Conservation (phyloP, 1,284 basidiomycete genomes). For the Tremellales sp. region DNA sequence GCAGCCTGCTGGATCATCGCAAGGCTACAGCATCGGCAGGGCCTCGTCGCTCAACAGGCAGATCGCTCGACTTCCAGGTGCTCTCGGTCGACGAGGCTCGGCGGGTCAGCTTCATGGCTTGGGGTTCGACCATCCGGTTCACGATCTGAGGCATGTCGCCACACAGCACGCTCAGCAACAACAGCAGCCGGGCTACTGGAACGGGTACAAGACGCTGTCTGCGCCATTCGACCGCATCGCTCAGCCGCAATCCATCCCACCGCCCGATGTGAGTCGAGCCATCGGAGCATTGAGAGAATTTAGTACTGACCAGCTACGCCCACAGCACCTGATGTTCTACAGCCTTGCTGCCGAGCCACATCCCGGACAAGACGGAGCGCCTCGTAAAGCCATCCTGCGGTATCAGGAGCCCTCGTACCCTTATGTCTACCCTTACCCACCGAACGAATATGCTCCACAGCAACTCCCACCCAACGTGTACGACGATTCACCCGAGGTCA, state of each 20-base stretch:
- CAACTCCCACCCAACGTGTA: too few species aligned
- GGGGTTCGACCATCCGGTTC: slow-evolving; percentile 9
- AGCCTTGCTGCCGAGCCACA: slow-evolving; percentile 41
- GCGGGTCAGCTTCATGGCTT: slow-evolving; percentile 20
- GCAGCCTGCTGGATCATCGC: slow-evolving; percentile 5
- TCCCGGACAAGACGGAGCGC: slow-evolving; percentile 36
- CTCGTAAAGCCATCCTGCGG: slow-evolving; percentile 42
- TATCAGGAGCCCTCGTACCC: slow-evolving; percentile 25
- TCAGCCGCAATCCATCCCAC: slow-evolving; percentile 15
- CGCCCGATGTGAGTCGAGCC: slow-evolving; percentile 27
- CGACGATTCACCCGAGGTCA: too few species aligned
- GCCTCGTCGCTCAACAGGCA: slow-evolving; percentile 39
- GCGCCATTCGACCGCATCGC: slow-evolving; percentile 21
- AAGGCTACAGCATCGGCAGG: slow-evolving; percentile 12
- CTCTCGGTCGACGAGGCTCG: slow-evolving; percentile 25
- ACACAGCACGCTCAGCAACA: slow-evolving; percentile 13
- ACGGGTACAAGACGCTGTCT: slow-evolving; percentile 11
- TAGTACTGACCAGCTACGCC: not conserved
- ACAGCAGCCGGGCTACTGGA: slow-evolving; percentile 2
- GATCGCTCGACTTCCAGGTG: slow-evolving; percentile 25
- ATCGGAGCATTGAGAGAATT: not conserved
- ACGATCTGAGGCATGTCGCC: slow-evolving; percentile 25
- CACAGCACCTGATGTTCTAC: slow-evolving; percentile 40
- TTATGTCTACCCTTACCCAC: not conserved
- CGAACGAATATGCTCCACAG: not conserved